Base-by-base conservation (phyloP, 169 alveolate species). In the Babesia bovis region DNA sequence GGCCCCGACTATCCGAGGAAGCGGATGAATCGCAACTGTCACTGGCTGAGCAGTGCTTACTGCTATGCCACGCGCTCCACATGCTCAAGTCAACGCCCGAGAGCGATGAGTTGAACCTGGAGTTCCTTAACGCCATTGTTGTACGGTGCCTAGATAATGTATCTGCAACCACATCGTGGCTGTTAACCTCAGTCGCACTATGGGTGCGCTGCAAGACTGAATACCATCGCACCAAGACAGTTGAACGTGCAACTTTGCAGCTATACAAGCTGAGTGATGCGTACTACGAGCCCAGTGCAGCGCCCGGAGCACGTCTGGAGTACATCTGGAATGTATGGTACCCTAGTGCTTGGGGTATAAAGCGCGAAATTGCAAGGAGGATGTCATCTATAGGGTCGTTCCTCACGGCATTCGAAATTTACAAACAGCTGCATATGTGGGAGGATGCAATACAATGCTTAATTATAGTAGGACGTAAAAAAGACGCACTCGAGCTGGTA, bases 381-480 rank as follows among this genome's bases (percentile, higher is more conserved):
- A 73, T 89, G 90, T 70, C 55, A 30, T 68, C 76, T 56, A 89
- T 83, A 13, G 94, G 94, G 23, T 85, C 91, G 10, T 69, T 85
- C 41, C 51, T 57, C 41, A 78, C 83, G 32, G 87, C 94, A 17
- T 89, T 66, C 67, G 83, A 89, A 44, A 76, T 89, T 44, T 89
- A 77, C 60, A 82, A 89, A 50, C 71, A 84, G 58, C 75, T 89
- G 68, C 85, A 85, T 66, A 56, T 89, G 82, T 89, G 91, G 91
- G 94, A 89, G 41, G 94, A 89, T 38, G 91, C 91, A 25, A 85
- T 89, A 41, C 63, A 78, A 44, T 89, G 94, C 35, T 73, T 89
- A 53, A 81, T 85, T 25, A 61, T 82, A 40, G 87, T 86, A 41
- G 90, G 74, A 30, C 66, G 91, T 33, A 85, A 82, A 68, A 81